These are phyloP conservation scores for Apiospora sp. DNA, from an alignment of 2,329 filamentous ascomycete species.

Conservation along the genomic window DNA sequence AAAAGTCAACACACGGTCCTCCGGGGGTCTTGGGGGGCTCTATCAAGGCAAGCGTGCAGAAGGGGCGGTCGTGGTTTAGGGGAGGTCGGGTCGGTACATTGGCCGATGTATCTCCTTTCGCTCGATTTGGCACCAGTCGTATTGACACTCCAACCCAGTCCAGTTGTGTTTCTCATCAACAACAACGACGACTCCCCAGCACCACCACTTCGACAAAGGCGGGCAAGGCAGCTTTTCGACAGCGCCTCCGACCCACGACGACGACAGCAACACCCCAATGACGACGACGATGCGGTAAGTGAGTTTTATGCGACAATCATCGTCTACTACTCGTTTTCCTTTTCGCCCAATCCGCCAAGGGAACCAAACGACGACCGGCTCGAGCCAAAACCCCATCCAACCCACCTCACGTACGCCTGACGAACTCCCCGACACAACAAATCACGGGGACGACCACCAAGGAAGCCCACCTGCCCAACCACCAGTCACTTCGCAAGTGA, in stretches of 20 bases:
- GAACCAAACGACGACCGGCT: background rate
- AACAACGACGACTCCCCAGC: conserved; percentile 11
- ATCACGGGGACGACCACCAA: conserved; percentile 2
- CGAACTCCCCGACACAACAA: conserved; percentile 10
- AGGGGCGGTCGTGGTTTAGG: conserved; percentile 11
- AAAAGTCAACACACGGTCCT: conserved; percentile 22
- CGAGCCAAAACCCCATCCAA: background rate
- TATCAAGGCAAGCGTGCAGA: background rate
- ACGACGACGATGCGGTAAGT: conserved; percentile 15
- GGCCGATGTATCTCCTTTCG: background rate
- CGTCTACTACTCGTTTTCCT: background rate
- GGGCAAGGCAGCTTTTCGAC: conserved; percentile 24
- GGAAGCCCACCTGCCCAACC: background rate
- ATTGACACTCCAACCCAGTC: conserved; percentile 1
- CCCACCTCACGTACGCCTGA: background rate
- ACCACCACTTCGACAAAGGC: conserved; percentile 16
- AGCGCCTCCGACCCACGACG: conserved; percentile 23
- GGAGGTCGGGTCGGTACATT: conserved; percentile 10
- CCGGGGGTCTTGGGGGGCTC: background rate
- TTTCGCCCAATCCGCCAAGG: background rate
- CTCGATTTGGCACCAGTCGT: background rate
- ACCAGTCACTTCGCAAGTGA: background rate
- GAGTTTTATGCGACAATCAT: conserved; percentile 3
- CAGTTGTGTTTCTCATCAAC: conserved; percentile 17
- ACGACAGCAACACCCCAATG: conserved; percentile 2